phyloP scores from a whole-genome alignment of 495 filamentous ascomycete genomes.

The Penicillium verhagenii region DNA sequence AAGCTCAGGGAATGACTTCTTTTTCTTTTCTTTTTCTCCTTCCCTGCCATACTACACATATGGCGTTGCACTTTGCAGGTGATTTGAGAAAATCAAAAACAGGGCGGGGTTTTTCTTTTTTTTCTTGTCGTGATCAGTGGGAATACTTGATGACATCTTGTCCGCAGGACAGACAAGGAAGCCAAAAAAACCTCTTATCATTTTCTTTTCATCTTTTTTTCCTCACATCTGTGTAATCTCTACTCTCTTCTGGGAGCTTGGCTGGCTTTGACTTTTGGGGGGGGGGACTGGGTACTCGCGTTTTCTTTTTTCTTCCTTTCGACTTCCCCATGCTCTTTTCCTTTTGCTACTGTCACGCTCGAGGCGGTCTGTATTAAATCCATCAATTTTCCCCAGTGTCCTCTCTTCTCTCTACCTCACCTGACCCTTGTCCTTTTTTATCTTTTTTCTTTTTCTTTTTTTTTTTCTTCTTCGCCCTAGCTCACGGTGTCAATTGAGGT shows the following conservation, averaged over 20 bases:
- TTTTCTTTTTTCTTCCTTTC: constrained; percentile 18
- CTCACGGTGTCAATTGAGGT: constrained; percentile 30
- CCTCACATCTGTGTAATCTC: constrained; percentile 46
- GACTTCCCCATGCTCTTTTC: constrained; percentile 20
- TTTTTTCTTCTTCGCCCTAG: constrained; percentile 16
- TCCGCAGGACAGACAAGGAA: constrained; percentile 18
- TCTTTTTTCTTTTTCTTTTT: constrained; percentile 11
- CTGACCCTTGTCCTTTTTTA: constrained; percentile 11
- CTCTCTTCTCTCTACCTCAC: constrained; percentile 1
- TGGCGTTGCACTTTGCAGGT: constrained; percentile 39
- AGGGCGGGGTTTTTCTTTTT: constrained; percentile 19
- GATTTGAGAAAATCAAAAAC: constrained; percentile 26
- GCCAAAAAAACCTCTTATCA: constrained; percentile 24
- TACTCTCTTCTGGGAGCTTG: constrained; percentile 49
- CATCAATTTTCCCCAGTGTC: constrained; percentile 38
- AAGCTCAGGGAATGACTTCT: constrained; percentile 15
- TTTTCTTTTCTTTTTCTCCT: constrained; percentile 2
- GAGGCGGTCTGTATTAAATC: constrained; percentile 36
- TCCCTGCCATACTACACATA: constrained; percentile 29
- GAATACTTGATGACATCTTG: no score
- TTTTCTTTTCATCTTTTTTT: constrained; percentile 30
- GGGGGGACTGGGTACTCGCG: constrained; percentile 15
- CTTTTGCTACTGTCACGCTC: constrained; percentile 25
- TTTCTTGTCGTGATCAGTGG: no score
- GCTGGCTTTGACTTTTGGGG: constrained; percentile 32